phyloP scores from a whole-genome alignment of 106 monocot genomes.

The Agapanthus africanus region DNA sequence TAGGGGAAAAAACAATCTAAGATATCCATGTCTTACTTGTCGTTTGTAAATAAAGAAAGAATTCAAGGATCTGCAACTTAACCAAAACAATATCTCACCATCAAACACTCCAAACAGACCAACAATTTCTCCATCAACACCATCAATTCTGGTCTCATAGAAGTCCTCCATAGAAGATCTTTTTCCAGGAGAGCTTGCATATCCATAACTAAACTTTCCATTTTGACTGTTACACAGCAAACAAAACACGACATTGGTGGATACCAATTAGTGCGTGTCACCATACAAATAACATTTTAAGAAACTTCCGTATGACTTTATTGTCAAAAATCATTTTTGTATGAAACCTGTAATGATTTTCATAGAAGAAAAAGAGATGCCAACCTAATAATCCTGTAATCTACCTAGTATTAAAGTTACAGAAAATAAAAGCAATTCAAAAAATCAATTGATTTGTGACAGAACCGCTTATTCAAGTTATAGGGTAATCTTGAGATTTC shows the following conservation, averaged over 20 bases:
- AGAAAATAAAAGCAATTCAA: neutral
- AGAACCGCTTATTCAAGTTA: neutral
- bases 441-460: neutral
- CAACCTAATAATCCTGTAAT: neutral
- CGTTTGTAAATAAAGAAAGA: neutral
- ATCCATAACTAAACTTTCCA: conserved; percentile 53
- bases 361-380: neutral
- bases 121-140: conserved; percentile 40
- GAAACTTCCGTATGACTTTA: neutral
- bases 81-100: conserved; percentile 20
- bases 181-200: conserved; percentile 51
- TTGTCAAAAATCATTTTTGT: no score
- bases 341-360: neutral
- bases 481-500: neutral
- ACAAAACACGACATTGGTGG: neutral
- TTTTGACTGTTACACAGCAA: conserved; percentile 24
- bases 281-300: neutral
- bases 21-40: neutral
- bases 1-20: neutral
- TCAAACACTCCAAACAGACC: conserved; percentile 63
- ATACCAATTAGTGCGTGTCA: neutral
- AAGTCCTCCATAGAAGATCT: conserved; percentile 59
- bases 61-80: neutral
- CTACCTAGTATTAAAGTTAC: neutral
- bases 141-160: conserved; percentile 45